Base-by-base conservation (phyloP, 78 protist genomes). In the Polysphondylium violaceum region DNA sequence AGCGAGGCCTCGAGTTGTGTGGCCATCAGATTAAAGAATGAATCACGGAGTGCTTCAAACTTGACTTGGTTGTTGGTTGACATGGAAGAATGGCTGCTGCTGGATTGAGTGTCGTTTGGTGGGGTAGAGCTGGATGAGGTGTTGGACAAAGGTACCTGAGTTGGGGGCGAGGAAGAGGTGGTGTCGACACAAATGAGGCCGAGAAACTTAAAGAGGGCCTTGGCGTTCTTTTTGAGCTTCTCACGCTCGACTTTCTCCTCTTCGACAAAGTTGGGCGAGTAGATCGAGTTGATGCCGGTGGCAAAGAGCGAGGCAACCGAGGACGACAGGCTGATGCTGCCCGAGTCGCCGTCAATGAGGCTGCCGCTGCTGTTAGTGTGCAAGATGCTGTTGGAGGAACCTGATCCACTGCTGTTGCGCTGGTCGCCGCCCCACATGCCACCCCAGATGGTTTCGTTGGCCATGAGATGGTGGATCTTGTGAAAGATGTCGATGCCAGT, bases 391-490 rank as follows among this genome's bases (percentile, higher is more conserved):
- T 63, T 55, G 21, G 78, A 50, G 29, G 78, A 55, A 11, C 65
- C 33, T 27, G 16, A 11, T 2, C 78, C 63, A 72, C 25, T 36
- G 7, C 31, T 25, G 51, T 44, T 50, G 27, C 51, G 23, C 11
- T 36, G 53, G 58, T 67, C 33, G 23, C 25, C 56, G 21, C 59
- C 23, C 91, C 91, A 83, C 4, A 83, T 47, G 2, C 79, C 91
- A 56, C 91, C 91, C 91, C 91, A 83, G 29, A 83, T 69, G 0
- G 91, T 44, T 17, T 83, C 91, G 29, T 67, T 83, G 5, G 91
- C 69, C 91, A 87, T 87, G 9, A 87, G 9, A 36, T 27, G 27
- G 21, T 87, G 81, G 16, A 87, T 75, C 72, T 76, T 76, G 41
- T 87, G 65, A 33, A 87, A 87, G 7, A 87, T 87, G 43, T 87